Conservation (phyloP, 1,284 basidiomycete genomes). For the Pyrrhoderma lamaoense region DNA sequence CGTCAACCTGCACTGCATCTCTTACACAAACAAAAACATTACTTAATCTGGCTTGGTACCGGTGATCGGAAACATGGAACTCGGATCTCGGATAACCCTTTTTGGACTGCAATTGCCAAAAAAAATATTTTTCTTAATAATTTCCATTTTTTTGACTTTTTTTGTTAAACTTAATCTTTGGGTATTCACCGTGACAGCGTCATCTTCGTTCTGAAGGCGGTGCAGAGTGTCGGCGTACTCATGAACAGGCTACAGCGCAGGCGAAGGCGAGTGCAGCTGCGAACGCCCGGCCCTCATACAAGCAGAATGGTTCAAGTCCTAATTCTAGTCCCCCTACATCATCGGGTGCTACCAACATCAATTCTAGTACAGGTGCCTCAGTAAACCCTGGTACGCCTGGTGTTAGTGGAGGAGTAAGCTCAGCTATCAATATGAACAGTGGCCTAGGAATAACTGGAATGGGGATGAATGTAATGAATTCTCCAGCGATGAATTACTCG, state of each 20-base stretch:
- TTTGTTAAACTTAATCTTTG: background rate
- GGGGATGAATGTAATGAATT: too few relatives aligned
- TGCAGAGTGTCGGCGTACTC: conserved; percentile 55
- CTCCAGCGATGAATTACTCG: too few relatives aligned
- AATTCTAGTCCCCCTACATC: background rate
- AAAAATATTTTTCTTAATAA: background rate
- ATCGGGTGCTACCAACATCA: too few relatives aligned
- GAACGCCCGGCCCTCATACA: conserved; percentile 3
- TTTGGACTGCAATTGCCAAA: background rate
- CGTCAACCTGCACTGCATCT: background rate
- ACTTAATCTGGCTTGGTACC: too few relatives aligned
- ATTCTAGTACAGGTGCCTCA: too few relatives aligned
- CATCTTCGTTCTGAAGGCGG: conserved; percentile 69
- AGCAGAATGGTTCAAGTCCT: conserved; percentile 3
- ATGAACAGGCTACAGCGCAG: conserved; percentile 18
- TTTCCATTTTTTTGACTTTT: background rate
- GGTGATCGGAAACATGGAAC: too few relatives aligned
- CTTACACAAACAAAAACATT: background rate
- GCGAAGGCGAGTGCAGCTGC: conserved; percentile 8
- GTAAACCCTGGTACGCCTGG: background rate
- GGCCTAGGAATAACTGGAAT: background rate
- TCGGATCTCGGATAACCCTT: too few relatives aligned
- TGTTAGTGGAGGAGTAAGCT: conserved; percentile 1
- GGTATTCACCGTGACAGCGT: conserved; percentile 10
- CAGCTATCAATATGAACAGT: background rate